phyloP scores from a whole-genome alignment of 73 alveolate species.

The Paramecium caudatum region DNA sequence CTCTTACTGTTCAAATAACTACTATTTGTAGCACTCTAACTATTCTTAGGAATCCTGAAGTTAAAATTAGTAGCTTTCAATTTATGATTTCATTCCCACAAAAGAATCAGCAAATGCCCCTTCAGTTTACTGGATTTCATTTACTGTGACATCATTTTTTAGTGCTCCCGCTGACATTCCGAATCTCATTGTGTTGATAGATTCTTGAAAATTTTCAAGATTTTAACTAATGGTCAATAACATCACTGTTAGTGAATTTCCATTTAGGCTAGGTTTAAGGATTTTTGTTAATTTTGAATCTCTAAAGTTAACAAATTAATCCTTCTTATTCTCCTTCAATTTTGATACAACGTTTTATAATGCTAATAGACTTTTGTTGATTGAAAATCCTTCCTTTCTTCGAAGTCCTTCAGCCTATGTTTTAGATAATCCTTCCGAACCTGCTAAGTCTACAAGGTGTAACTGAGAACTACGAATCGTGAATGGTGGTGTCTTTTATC shows the following conservation, averaged over 20 bases:
- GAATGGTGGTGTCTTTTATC: conserved; percentile 8
- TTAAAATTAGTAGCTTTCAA: background rate
- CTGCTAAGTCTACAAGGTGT: conserved; percentile 97
- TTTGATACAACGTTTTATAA: conserved; percentile 25
- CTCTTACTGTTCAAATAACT: background rate
- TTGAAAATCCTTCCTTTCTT: conserved; percentile 86
- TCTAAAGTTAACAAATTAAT: conserved; percentile 51
- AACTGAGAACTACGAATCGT: conserved; percentile 72
- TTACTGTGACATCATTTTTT: background rate
- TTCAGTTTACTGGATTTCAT: conserved; percentile 2
- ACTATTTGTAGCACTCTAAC: background rate
- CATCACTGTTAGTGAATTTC: conserved; percentile 34
- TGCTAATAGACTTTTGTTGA: conserved; percentile 63
- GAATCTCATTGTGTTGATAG: conserved; percentile 46
- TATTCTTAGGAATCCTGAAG: background rate
- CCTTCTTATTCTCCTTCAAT: conserved; percentile 54
- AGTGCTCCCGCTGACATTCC: conserved; percentile 62
- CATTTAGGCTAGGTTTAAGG: conserved; percentile 32
- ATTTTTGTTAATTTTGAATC: conserved; percentile 28
- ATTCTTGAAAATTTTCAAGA: conserved; percentile 34
- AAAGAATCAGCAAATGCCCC: background rate
- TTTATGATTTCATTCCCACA: background rate
- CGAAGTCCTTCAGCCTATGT: conserved; percentile 94
- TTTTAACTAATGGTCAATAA: conserved; percentile 34
- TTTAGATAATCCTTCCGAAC: conserved; percentile 94